Evolutionary conservation across 306 rosid species (phyloP), one percentile per base, ranked within the genome.

Genomic region (Vigna trinervia): DNA sequence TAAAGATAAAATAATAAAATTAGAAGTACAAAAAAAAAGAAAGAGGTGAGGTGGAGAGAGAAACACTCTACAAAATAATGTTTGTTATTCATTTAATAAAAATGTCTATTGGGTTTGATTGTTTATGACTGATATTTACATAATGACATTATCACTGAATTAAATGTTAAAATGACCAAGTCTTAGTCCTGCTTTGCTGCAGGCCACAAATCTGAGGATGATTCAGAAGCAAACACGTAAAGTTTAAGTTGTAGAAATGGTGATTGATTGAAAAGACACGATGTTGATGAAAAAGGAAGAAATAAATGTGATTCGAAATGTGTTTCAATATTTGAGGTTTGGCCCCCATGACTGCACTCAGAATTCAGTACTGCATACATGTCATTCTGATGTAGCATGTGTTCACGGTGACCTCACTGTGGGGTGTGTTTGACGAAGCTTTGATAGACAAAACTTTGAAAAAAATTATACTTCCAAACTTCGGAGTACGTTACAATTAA

Each of bases 141-240:
- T 30, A 36, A 36, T 36, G 2, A 34, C 41, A 6, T 36, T 6
- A 36, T 1, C 1, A 36, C 0, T 17, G 26, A 8, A 5, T 32
- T 32, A 30, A 30, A 30, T 30, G 34, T 30, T 30, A 30, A 30
- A 30, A 22, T 56, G 14, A 22, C 4, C 0, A 4, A 17, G 32
- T 51, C 9, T 64, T 64, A 2, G 2, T 39, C 45, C 7, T 41
- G 4, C 4, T 1, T 8, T 2, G 14, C 26, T 45, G 12, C 3
- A 65, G 38, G 36, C 8, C 34, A 6, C 56, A 13, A 32, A 11
- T 69, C 30, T 30, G 17, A 15, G 1, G 23, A 50, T 50, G 75
- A 70, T 51, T 70, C 12, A 14, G 45, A 69, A 28, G 30, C 61
- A 51, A 50, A n/a, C 75, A 70, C 61, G 75, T 69, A 9, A 10